Evolutionary conservation across 305 asterid genomes (phyloP).

Genomic region (Lippia alba): DNA sequence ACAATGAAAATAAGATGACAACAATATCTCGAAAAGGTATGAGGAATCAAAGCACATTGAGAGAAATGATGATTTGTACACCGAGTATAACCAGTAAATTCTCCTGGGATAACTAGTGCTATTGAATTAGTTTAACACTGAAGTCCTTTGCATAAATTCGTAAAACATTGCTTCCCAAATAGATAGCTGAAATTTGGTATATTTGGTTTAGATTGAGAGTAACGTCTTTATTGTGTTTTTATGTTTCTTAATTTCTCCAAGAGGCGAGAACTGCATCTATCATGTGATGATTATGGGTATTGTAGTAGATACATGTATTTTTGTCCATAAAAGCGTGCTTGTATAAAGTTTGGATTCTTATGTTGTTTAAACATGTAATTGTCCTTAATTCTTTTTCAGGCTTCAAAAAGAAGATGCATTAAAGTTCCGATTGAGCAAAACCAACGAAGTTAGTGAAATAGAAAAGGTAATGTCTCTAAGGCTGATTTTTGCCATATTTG

Average conservation of each 20-base stretch:
- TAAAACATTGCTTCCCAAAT: not conserved
- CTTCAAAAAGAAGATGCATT: conserved; percentile 90
- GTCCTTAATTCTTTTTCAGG: conserved; percentile 52
- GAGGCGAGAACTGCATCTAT: not conserved
- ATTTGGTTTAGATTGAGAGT: conserved; percentile 21
- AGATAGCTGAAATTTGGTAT: conserved; percentile 1
- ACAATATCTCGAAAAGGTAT: too few species aligned
- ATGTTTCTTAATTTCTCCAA: not conserved
- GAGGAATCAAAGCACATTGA: too few species aligned
- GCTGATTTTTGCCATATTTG: conserved; percentile 22
- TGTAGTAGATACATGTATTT: conserved; percentile 10
- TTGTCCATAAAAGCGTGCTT: conserved; percentile 15
- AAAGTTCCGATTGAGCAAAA: conserved; percentile 76
- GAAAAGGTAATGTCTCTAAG: conserved; percentile 68
- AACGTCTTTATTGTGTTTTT: conserved; percentile 6
- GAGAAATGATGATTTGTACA: too few species aligned
- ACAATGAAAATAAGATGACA: too few species aligned
- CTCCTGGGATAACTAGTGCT: too few species aligned
- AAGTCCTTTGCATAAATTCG: too few species aligned
- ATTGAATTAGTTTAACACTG: too few species aligned
- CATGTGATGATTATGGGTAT: conserved; percentile 24
- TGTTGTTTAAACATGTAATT: conserved; percentile 32
- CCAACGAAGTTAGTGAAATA: conserved; percentile 72
- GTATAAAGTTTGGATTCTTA: conserved; percentile 10
- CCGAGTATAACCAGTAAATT: too few species aligned